A percentile compares a stretch with the other conserved stretches of the same genome.
These are phyloP conservation scores for Aureobasidium melanogenum DNA, from an alignment of 2,329 filamentous ascomycete genomes.

Conservation along the genomic window DNA sequence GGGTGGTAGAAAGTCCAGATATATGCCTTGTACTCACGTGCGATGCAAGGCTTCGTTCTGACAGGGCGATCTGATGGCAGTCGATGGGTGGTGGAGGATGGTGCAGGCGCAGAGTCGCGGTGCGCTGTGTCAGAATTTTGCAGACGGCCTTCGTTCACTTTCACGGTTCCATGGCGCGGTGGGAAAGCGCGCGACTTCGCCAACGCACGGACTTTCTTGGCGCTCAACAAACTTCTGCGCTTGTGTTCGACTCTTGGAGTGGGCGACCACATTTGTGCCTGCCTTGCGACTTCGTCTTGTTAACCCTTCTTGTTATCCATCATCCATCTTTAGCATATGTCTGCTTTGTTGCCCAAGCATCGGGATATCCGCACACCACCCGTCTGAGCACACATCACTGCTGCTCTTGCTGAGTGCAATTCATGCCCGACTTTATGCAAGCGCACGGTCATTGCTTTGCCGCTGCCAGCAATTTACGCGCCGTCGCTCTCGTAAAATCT, in stretches of 20 bases:
- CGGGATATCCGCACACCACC: not conserved
- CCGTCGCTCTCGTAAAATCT: not conserved
- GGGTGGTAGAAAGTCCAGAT: not conserved
- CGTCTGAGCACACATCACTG: not conserved
- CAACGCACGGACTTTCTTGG: not conserved
- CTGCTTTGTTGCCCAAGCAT: not conserved
- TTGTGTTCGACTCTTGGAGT: slow-evolving; percentile 8
- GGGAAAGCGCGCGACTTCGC: not conserved
- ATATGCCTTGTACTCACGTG: not conserved
- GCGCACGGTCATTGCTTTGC: not conserved
- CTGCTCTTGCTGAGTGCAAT: not conserved
- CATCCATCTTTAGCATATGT: not conserved
- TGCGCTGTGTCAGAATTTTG: slow-evolving; percentile 8
- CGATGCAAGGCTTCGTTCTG: not conserved
- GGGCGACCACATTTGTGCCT: slow-evolving; percentile 1
- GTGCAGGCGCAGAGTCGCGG: not conserved
- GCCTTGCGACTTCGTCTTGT: not conserved
- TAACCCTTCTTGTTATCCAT: not conserved
- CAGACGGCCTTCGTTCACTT: not conserved
- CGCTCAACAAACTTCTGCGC: not conserved
- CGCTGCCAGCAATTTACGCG: not conserved
- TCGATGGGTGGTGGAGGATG: not conserved
- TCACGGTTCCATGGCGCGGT: slow-evolving; percentile 6
- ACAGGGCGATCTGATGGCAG: not conserved
- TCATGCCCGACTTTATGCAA: not conserved